Evolutionary conservation across 1,284 basidiomycete genomes (phyloP).

Genomic region (Microstroma glucosiphilum): DNA sequence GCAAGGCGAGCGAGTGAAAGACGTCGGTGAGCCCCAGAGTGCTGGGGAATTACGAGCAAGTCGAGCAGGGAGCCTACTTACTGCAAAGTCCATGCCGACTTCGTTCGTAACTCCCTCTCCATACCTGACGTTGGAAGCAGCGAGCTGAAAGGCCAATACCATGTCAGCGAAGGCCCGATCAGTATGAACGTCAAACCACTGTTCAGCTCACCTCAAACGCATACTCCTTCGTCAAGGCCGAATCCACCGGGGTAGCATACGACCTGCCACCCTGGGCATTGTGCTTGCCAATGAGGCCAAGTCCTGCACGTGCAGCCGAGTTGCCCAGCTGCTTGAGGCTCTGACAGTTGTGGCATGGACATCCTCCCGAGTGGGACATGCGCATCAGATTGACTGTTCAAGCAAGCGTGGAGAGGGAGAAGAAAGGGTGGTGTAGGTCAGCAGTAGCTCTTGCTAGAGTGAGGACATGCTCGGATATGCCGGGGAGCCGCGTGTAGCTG

Average conservation of each 20-base stretch:
- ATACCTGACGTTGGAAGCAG: slow-evolving; percentile 69
- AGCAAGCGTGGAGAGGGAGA: not conserved
- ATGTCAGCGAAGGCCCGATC: not conserved
- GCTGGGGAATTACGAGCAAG: not conserved
- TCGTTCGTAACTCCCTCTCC: slow-evolving; percentile 56
- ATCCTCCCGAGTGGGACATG: slow-evolving; percentile 30
- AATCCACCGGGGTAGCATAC: slow-evolving; percentile 72
- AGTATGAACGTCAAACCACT: not conserved
- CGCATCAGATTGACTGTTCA: slow-evolving; percentile 36
- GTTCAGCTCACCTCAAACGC: slow-evolving; percentile 74
- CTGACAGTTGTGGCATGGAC: slow-evolving; percentile 43
- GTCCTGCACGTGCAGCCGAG: slow-evolving; percentile 20
- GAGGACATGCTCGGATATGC: not conserved
- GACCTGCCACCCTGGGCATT: slow-evolving; percentile 28
- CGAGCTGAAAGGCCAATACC: slow-evolving; percentile 57
- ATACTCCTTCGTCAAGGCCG: slow-evolving; percentile 71
- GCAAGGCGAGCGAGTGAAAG: slow-evolving; percentile 52
- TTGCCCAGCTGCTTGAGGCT: slow-evolving; percentile 12
- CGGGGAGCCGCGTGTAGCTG: not conserved
- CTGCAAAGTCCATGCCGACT: slow-evolving; percentile 84
- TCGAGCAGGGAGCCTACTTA: not conserved
- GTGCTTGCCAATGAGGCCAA: slow-evolving; percentile 38
- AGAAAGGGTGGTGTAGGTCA: not conserved
- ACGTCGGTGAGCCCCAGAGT: slow-evolving; percentile 61
- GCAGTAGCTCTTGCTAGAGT: not conserved